A percentile compares a stretch with the other conserved stretches of the same genome.
Conservation (phyloP, 495 filamentous ascomycete genomes). For the Aspergillus kassunensis region DNA sequence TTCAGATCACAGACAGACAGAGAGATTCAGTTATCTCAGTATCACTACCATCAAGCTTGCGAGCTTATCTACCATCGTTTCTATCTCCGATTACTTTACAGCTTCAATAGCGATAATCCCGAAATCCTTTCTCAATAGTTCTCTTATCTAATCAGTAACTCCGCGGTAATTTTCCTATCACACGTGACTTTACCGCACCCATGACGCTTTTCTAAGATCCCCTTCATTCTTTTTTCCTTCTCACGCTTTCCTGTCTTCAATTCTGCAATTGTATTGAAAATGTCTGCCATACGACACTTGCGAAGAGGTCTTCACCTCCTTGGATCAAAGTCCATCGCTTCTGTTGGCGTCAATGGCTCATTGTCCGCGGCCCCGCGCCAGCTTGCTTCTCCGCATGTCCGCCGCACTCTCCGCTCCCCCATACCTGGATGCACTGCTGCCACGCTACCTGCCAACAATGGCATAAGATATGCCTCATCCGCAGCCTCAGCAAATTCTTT, state of each 20-base stretch:
- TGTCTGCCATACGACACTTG: conserved; percentile 35
- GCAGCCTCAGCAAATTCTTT: conserved; percentile 43
- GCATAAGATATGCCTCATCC: conserved; percentile 58
- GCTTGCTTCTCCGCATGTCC: conserved; percentile 28
- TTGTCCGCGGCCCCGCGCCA: conserved; percentile 29
- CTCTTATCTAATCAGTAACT: conserved; percentile 4
- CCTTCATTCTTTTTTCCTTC: conserved; percentile 4
- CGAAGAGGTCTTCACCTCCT: conserved; percentile 32
- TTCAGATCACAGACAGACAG: no score
- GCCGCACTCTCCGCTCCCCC: conserved; percentile 26
- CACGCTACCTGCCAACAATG: conserved; percentile 16
- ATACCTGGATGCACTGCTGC: conserved; percentile 14
- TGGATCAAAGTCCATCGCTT: conserved; percentile 26
- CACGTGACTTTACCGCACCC: conserved; percentile 41
- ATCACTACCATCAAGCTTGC: no score
- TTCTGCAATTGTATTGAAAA: conserved; percentile 21
- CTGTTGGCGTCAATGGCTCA: conserved; percentile 39
- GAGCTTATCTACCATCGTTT: no score
- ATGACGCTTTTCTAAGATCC: conserved; percentile 29
- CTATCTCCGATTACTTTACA: no score
- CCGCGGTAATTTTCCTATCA: conserved; percentile 30
- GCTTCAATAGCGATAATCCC: no score
- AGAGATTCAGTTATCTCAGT: no score
- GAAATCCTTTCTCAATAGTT: no score
- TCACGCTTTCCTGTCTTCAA: conserved; percentile 20